Evolutionary conservation across 1,284 basidiomycete species (phyloP), one percentile per base, ranked within the genome.

Genomic region (Ustilago cynodontis): DNA sequence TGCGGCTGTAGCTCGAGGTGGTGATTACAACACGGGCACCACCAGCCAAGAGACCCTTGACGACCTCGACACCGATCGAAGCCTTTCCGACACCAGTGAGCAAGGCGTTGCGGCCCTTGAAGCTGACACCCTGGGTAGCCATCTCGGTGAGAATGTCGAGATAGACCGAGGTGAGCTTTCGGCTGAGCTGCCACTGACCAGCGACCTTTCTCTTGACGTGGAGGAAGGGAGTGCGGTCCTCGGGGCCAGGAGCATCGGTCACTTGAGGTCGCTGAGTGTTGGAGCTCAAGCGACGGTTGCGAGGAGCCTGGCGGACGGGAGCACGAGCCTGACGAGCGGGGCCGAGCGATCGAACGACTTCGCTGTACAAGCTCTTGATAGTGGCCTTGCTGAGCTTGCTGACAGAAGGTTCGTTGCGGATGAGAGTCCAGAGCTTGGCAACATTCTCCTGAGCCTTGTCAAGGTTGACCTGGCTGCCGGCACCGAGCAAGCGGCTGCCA

Each of bases 141-240:
- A 99, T 98, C 88, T 99, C 97, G 83, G 95, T 93, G 53, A 99
- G 89, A 77, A 99, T 93, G 84, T 98, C 95, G 78, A 98, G 91
- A 87, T 99, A 87, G 52, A 83, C 80, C 41, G 77, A 83, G 51
- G 96, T 99, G 68, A 99, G 89, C 88, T 98, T 98, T 87, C 93
- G 94, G 82, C 93, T 95, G 88, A 98, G 98, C 84, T 96, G 93
- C 94, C 96, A 99, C 83, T 90, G 92, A 22, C 91, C 91, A 52
- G 95, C 97, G n/a, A 97, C 94, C 88, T 95, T 97, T 86, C 95
- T 92, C 89, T 98, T 98, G 78, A 99, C 89, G 87, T 98, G 95
- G 24, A 99, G 90, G 63, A 98, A 91, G 20, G 97, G 97, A 45
- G 96, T 90, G 85, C 95, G 95, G 86, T 96, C 94, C 45, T 78